These are phyloP conservation scores for Rhododendron ovatum DNA, from an alignment of 148 eudicot genomes.

Conservation along the genomic window DNA sequence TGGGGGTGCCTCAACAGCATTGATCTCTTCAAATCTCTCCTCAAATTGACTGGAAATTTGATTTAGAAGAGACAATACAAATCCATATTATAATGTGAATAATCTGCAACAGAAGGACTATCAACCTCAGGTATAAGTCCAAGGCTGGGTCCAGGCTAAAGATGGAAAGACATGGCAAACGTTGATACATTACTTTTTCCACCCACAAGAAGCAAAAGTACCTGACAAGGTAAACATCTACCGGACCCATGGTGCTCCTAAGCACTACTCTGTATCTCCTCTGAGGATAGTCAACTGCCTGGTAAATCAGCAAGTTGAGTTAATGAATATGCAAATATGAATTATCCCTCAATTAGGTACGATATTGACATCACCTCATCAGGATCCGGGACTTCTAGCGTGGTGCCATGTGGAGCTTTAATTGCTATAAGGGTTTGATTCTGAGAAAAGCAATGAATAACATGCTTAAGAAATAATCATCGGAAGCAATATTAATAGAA, in stretches of 20 bases:
- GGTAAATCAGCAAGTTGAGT: conserved; percentile 18
- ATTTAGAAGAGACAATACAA: neutral
- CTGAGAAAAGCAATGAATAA: conserved; percentile 37
- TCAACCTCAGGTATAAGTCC: neutral
- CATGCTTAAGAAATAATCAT: conserved; percentile 6
- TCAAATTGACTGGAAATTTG: conserved; percentile 73
- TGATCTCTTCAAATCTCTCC: conserved; percentile 89
- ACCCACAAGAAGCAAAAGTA: conserved; percentile 22
- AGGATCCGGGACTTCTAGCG: conserved; percentile 83
- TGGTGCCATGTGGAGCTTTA: conserved; percentile 85
- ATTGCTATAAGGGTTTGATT: conserved; percentile 76
- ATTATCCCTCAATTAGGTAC: neutral
- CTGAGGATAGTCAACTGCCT: conserved; percentile 91
- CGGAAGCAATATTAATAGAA: neutral
- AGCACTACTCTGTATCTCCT: conserved; percentile 93
- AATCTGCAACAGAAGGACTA: neutral
- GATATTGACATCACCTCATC: conserved; percentile 51
- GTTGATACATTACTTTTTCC: neutral
- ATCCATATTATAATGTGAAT: neutral
- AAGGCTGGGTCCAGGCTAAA: neutral
- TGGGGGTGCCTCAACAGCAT: conserved; percentile 51
- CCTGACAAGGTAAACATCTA: conserved; percentile 98
- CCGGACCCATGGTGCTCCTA: conserved; percentile 97
- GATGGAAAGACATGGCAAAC: neutral
- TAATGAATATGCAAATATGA: neutral